Evolutionary conservation across 2,329 filamentous ascomycete genomes (phyloP), one percentile per base, ranked within the genome.

Genomic region (Dactylellina haptotyla): DNA sequence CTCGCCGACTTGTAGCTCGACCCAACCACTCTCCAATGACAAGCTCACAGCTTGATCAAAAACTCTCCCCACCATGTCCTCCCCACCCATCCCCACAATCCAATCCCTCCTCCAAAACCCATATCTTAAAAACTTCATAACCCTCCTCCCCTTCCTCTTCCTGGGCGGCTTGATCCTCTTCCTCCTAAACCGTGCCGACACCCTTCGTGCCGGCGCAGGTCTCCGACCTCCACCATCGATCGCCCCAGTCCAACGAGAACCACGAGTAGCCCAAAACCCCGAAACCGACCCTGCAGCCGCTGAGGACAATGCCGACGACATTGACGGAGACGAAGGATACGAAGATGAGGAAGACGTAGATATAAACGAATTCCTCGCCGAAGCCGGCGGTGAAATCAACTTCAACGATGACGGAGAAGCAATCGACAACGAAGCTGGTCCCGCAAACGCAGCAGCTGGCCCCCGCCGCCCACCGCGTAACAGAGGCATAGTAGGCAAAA

Each of bases 401-500:
- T 26, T 53, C 46, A 20, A 63, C 26, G 45, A 41, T 28, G 62
- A 57, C 16, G 57, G 28, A 9, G 34, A 26, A 8, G 39, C 45
- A 12, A 43, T 48, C 14, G 50, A 54, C 3, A n/a, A 34, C 4
- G 32, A 37, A 28, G 26, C 45, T 2, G 61, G 48, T 16, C 46
- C 61, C 20, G 69, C 61, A 6, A 58, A 54, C 26, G 18, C 58
- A 9, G 51, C 50, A 10, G 45, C 26, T n/a, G n/a, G n/a, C n/a
- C n/a, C n/a, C 1, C 37, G 48, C 2, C 54, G 61, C 8, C 30
- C 53, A 6, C 45, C 63, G 2, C 46, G 51, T 37, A 67, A 66
- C 28, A 62, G 61, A 46, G 61, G 64, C 14, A 63, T 75, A 41
- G 70, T 75, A 25, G 64, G 64, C 14, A 69, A 75, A 54, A 75